A percentile compares a stretch with the other conserved stretches of the same genome.
Conservation (phyloP, 2,329 filamentous ascomycete genomes). For the Aureobasidium leucospermi region DNA sequence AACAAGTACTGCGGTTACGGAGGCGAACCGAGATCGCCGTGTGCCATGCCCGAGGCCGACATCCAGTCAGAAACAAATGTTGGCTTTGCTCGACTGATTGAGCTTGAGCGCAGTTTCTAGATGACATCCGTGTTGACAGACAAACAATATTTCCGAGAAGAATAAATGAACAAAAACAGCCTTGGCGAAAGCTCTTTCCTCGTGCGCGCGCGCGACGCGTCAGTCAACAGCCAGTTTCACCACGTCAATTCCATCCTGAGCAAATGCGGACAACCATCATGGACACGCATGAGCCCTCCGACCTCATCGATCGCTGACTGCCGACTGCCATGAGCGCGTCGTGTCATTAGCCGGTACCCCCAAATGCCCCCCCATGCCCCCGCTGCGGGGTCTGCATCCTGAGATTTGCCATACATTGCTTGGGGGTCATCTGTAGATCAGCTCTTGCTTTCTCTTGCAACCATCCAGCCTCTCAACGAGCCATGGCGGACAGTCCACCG, state of each 20-base stretch:
- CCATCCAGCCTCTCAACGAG: background rate
- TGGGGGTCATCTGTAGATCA: background rate
- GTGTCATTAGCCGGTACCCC: background rate
- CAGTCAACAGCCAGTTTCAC: no score
- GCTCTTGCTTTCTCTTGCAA: background rate
- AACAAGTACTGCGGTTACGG: constrained; percentile 59
- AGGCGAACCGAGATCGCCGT: constrained; percentile 51
- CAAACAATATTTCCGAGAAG: background rate
- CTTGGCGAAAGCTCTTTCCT: no score
- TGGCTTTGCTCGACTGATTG: constrained; percentile 38
- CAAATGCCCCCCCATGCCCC: background rate
- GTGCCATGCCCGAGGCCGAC: constrained; percentile 42
- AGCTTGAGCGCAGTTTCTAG: constrained; percentile 29
- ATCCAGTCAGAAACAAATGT: constrained; percentile 21
- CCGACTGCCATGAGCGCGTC: no score
- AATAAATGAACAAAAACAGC: no score
- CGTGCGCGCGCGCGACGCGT: no score
- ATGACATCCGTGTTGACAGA: background rate
- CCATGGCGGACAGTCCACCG: background rate
- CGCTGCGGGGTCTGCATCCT: background rate
- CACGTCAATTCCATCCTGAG: no score
- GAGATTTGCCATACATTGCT: background rate
- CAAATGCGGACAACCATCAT: no score
- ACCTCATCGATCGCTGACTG: no score
- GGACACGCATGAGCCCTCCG: no score